Percentiles rank a stretch among this genome's conserved stretches.
phyloP scores from a whole-genome alignment of 495 filamentous ascomycete genomes.

The Tuber magnatum region DNA sequence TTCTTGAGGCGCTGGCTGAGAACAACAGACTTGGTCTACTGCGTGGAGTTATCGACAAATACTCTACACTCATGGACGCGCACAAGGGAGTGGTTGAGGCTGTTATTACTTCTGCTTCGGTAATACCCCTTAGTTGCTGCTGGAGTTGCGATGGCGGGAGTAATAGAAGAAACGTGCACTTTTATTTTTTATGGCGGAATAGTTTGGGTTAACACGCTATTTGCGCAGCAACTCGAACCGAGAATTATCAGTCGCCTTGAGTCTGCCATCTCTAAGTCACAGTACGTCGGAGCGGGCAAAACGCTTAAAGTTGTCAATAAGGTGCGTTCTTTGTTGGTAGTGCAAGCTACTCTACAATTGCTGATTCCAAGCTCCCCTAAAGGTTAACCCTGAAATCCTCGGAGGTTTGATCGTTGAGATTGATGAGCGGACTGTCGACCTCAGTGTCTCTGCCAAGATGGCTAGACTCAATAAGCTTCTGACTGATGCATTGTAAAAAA shows the following conservation, averaged over 20 bases:
- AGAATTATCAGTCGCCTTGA: constrained; percentile 79
- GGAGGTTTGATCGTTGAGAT: constrained; percentile 94
- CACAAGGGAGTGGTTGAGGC: constrained; percentile 88
- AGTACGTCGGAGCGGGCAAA: constrained; percentile 82
- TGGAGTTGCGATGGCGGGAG: background rate
- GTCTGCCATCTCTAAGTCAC: constrained; percentile 77
- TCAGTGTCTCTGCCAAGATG: constrained; percentile 89
- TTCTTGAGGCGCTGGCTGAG: constrained; percentile 78
- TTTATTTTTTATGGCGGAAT: background rate
- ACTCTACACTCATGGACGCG: constrained; percentile 76
- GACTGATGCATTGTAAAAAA: constrained; percentile 86
- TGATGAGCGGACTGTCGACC: constrained; percentile 94
- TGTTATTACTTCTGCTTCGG: constrained; percentile 78
- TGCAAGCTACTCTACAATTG: constrained; percentile 3
- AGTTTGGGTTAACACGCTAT: constrained; percentile 13
- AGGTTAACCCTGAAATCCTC: constrained; percentile 91
- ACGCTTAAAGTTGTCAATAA: constrained; percentile 94
- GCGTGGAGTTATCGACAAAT: constrained; percentile 77
- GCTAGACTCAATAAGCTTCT: constrained; percentile 99
- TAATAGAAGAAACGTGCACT: background rate
- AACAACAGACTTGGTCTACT: constrained; percentile 89
- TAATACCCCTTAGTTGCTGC: constrained; percentile 45
- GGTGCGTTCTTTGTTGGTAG: constrained; percentile 48
- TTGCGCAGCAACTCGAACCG: constrained; percentile 70
- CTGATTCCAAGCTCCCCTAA: constrained; percentile 18